Conservation (phyloP, 768 basidiomycete species). For the Boletus reticulatus region DNA sequence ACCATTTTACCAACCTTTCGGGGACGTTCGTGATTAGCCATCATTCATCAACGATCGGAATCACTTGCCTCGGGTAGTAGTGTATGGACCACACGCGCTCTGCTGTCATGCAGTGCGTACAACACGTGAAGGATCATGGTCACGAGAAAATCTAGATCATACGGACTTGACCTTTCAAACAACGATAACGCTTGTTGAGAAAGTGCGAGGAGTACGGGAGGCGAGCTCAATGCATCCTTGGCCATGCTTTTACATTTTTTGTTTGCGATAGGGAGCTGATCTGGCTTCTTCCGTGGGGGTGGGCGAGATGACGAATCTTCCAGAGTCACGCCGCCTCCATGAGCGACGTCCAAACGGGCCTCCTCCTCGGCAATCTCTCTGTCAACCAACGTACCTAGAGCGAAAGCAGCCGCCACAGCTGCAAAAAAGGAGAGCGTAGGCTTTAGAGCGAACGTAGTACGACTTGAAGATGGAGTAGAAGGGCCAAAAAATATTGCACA, state of each 20-base stretch:
- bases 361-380: slow-evolving; percentile 29
- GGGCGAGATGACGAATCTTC: slow-evolving; percentile 27
- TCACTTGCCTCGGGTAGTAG: slow-evolving; percentile 27
- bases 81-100: slow-evolving; percentile 38
- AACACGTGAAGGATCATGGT: slow-evolving; percentile 58
- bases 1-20: slow-evolving; percentile 66
- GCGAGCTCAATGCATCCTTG: slow-evolving; percentile 30
- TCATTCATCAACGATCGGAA: slow-evolving; percentile 28
- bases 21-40: slow-evolving; percentile 11
- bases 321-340: slow-evolving; percentile 13
- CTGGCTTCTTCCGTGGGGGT: slow-evolving; percentile 21
- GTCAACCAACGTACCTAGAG: slow-evolving; percentile 51
- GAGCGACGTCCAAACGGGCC: slow-evolving; percentile 21
- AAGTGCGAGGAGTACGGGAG: slow-evolving; percentile 44
- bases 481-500: slow-evolving; percentile 33
- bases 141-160: slow-evolving; percentile 57
- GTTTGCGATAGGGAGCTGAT: slow-evolving; percentile 8
- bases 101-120: slow-evolving; percentile 52
- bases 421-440: slow-evolving; percentile 50
- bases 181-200: slow-evolving; percentile 47
- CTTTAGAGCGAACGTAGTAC: slow-evolving; percentile 10
- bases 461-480: slow-evolving; percentile 9
- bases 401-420: slow-evolving; percentile 54
- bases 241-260: slow-evolving; percentile 28
- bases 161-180: slow-evolving; percentile 41